A percentile compares a stretch with the other conserved stretches of the same genome.
Evolutionary conservation across 371 early-diverging fungal genomes (phyloP).

Genomic region (Saksenaea vasiformis): DNA sequence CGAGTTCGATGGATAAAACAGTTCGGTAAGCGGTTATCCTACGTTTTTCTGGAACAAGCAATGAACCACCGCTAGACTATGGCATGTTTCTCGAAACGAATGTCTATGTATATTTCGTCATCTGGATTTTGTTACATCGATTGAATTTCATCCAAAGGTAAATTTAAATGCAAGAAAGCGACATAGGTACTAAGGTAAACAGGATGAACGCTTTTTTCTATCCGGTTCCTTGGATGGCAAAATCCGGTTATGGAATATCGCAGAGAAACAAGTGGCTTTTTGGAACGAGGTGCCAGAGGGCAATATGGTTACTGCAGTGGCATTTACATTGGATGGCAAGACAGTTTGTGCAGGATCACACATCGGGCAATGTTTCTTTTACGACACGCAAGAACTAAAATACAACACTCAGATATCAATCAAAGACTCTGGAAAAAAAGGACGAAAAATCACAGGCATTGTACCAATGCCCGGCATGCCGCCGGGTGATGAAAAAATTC

Average conservation of each 20-base stretch:
- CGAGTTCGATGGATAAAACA: slow-evolving; percentile 86
- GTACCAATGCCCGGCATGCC: slow-evolving; percentile 56
- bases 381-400: slow-evolving; percentile 74
- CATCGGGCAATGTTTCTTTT: slow-evolving; percentile 78
- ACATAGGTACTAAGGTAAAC: not conserved
- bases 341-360: slow-evolving; percentile 76
- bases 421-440: slow-evolving; percentile 52
- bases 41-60: not conserved
- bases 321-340: slow-evolving; percentile 73
- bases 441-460: slow-evolving; percentile 78
- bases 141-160: slow-evolving; percentile 80
- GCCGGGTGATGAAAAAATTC: slow-evolving; percentile 54
- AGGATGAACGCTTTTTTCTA: slow-evolving; percentile 80
- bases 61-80: slow-evolving; percentile 54
- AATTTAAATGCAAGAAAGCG: too few species aligned
- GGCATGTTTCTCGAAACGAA: slow-evolving; percentile 74
- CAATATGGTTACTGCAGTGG: slow-evolving; percentile 76
- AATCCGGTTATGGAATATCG: slow-evolving; percentile 84
- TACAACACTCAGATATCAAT: slow-evolving; percentile 81
- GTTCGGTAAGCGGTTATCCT: slow-evolving; percentile 49
- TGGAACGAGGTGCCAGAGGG: slow-evolving; percentile 74
- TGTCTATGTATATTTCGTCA: slow-evolving; percentile 83
- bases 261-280: slow-evolving; percentile 70
- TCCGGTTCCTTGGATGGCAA: slow-evolving; percentile 81
- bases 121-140: slow-evolving; percentile 74